A percentile compares a stretch with the other conserved stretches of the same genome.
These are phyloP conservation scores for Carex kokanica DNA, from an alignment of 176 grass and related monocot genomes.

Conservation along the genomic window DNA sequence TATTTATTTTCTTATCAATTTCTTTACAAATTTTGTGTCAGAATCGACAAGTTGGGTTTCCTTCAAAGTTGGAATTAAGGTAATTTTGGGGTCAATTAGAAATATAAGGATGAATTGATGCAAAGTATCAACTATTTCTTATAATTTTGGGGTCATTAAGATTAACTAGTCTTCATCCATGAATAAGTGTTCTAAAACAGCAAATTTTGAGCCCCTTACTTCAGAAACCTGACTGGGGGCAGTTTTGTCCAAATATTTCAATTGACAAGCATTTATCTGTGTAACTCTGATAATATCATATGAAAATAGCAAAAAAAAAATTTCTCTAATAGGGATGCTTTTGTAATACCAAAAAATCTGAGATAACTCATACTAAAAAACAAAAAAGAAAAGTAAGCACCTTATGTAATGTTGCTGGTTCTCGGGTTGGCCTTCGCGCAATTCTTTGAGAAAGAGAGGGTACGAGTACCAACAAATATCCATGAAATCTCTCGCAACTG, in stretches of 20 bases:
- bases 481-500: slow-evolving; percentile 84
- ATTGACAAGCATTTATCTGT: neutral
- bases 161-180: neutral
- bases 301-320: neutral
- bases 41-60: neutral
- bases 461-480: slow-evolving; percentile 81
- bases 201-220: neutral
- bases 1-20: neutral
- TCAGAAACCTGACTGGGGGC: neutral
- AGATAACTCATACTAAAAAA: neutral
- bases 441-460: slow-evolving; percentile 63
- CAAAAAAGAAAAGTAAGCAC: slow-evolving; percentile 17
- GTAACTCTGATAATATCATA: neutral
- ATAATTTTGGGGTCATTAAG: neutral
- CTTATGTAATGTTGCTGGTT: slow-evolving; percentile 66
- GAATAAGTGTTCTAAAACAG: neutral
- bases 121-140: neutral
- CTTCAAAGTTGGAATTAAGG: neutral
- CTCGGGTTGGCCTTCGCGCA: slow-evolving; percentile 50
- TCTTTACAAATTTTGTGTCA: neutral
- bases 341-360: neutral
- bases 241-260: slow-evolving; percentile 13
- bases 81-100: neutral
- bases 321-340: neutral
- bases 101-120: neutral